A percentile compares a stretch with the other conserved stretches of the same genome.
Evolutionary conservation across 2,329 filamentous ascomycete genomes (phyloP).

Genomic region (Beauveria asiatica): DNA sequence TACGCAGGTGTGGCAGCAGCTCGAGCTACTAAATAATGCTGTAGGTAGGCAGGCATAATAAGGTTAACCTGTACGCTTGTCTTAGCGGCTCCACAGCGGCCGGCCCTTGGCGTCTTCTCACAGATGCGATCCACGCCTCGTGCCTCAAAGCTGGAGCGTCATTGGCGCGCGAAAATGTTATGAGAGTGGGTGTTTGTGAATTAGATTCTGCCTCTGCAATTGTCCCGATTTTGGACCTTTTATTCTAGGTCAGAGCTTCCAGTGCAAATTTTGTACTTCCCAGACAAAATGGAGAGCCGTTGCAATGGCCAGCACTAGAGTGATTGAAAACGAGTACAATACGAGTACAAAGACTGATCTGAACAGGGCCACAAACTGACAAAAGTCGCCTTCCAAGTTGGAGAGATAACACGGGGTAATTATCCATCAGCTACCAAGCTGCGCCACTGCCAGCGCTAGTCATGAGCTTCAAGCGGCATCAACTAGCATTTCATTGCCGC

Average conservation of each 20-base stretch:
- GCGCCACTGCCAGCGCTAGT: background rate
- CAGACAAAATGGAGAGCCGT: background rate
- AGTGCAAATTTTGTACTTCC: background rate
- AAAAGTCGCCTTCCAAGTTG: background rate
- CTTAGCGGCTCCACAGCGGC: background rate
- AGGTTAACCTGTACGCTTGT: conserved; percentile 6
- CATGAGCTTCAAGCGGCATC: background rate
- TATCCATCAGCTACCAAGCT: background rate
- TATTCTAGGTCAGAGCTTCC: background rate
- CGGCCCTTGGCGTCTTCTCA: background rate
- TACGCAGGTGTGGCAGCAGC: too few species aligned
- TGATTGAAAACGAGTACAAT: background rate
- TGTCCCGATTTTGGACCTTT: background rate
- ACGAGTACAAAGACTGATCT: too few species aligned
- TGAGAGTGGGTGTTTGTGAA: background rate
- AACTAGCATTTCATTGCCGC: background rate
- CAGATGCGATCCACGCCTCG: conserved; percentile 1
- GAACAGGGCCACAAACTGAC: background rate
- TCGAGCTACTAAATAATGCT: too few species aligned
- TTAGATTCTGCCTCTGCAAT: background rate
- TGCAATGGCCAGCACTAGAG: too few species aligned
- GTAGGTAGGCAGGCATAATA: background rate
- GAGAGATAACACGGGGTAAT: background rate
- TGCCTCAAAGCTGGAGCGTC: background rate
- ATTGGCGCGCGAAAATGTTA: background rate